A percentile compares a stretch with the other conserved stretches of the same genome.
Evolutionary conservation across 1,139 yeast species (phyloP).

Genomic region (Fermentozyma sake): DNA sequence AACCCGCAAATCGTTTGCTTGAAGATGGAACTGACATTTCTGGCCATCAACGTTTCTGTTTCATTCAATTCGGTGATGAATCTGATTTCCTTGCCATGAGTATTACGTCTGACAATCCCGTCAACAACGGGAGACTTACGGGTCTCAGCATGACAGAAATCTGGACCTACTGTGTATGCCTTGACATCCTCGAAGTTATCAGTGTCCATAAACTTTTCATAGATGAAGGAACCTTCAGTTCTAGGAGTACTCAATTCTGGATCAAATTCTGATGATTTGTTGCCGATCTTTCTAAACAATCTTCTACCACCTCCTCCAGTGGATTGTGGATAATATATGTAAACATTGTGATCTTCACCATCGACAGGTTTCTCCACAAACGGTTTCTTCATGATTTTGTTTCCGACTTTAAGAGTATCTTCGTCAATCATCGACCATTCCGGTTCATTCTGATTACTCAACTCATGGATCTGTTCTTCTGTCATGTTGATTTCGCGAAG

Average conservation of each 20-base stretch:
- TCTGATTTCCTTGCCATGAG: slow-evolving; percentile 95
- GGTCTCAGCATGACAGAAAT: slow-evolving; percentile 95
- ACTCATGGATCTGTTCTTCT: slow-evolving; percentile 45
- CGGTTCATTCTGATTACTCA: slow-evolving; percentile 72
- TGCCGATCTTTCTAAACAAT: slow-evolving; percentile 91
- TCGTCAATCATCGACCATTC: slow-evolving; percentile 82
- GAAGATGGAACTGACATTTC: slow-evolving; percentile 67
- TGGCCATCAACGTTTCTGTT: slow-evolving; percentile 78
- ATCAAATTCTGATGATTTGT: slow-evolving; percentile 95
- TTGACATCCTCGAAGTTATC: slow-evolving; percentile 98
- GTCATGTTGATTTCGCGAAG: slow-evolving; percentile 34
- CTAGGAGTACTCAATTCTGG: slow-evolving; percentile 72
- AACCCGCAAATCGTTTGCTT: slow-evolving; percentile 98
- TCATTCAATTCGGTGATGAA: slow-evolving; percentile 76
- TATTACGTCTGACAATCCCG: slow-evolving; percentile 94
- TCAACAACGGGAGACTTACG: slow-evolving; percentile 98
- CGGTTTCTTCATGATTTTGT: slow-evolving; percentile 72
- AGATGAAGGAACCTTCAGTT: slow-evolving; percentile 86
- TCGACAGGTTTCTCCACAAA: slow-evolving; percentile 98
- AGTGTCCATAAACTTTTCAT: slow-evolving; percentile 95
- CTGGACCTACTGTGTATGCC: slow-evolving; percentile 93
- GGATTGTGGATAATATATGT: slow-evolving; percentile 80
- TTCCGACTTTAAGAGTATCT: slow-evolving; percentile 83
- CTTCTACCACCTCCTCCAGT: slow-evolving; percentile 98
- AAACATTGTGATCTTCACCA: slow-evolving; percentile 97